These are phyloP conservation scores for Fusarium oligoseptatum DNA, from an alignment of 2,329 filamentous ascomycete genomes.

Conservation along the genomic window DNA sequence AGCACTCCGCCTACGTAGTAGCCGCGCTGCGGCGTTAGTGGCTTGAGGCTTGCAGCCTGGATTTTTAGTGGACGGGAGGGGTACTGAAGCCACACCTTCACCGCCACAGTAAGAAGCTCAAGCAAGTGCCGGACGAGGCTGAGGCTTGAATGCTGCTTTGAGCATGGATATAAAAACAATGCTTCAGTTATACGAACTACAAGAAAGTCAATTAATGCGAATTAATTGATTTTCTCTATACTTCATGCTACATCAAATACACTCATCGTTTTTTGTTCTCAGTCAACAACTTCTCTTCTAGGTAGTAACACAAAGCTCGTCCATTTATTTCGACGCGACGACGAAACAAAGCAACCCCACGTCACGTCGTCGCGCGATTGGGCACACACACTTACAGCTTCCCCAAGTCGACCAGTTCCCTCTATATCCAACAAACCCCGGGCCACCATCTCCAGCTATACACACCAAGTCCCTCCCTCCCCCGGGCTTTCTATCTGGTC, in stretches of 20 bases:
- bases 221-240: background rate
- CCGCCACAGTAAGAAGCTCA: constrained; percentile 28
- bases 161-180: background rate
- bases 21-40: constrained; percentile 29
- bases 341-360: constrained; percentile 43
- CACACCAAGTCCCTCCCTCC: background rate
- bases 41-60: background rate
- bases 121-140: background rate
- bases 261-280: background rate
- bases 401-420: constrained; percentile 28
- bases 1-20: constrained; percentile 55
- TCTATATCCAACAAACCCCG: constrained; percentile 11
- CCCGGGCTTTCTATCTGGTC: background rate
- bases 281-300: background rate
- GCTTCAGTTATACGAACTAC: background rate
- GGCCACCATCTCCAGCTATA: background rate
- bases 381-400: constrained; percentile 45
- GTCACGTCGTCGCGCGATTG: constrained; percentile 45
- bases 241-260: background rate
- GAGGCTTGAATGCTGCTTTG: background rate
- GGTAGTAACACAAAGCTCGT: constrained; percentile 4
- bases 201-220: background rate
- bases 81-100: constrained; percentile 34
- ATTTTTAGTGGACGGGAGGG: constrained; percentile 9
- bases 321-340: constrained; percentile 20